Base-by-base conservation (phyloP, 352 stramenopile genomes). In the Discostella stelligera region DNA sequence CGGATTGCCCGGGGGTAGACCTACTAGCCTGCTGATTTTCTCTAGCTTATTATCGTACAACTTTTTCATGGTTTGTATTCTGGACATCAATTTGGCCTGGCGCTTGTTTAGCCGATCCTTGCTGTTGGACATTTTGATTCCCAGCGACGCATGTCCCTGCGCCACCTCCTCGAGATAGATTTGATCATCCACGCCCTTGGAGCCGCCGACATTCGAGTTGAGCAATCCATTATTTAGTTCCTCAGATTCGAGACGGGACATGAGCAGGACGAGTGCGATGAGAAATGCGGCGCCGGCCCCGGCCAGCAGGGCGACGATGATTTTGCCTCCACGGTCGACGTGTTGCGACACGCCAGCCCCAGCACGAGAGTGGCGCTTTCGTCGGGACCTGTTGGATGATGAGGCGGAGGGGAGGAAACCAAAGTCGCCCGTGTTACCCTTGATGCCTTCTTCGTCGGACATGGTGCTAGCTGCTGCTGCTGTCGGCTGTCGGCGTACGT, bases 211-310 rank as follows among this genome's bases (percentile, higher is more conserved):
- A 50, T 74, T 70, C n/a, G 48, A 44, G 32, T 76, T 81, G 11
- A 77, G 37, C 6, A 77, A 27, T 37, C 48, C 62, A 20, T 66
- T 59, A 14, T 20, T 27, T n/a, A 62, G 20, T 46, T 68, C 66
- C 23, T 77, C 59, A 2, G 62, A 32, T 50, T 82, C 74, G 18
- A 82, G 67, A 50, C 67, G 66, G 14, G 53, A 71, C 54, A 75
- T 75, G 32, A 82, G 61, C 20, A 82, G 20, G 0, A 73, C 20
- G 0, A 82, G 60, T 10, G 74, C 67, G 2, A 82, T 37, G 23
- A 82, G 67, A 49, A 82, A 82, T 20, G 74, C 74, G 16, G 46
- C 74, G 16, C 74, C 74, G 11, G 74, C 74, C 39, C 74, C 74
- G 62, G 66, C 62, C 53, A 82, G 39, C 4, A 82, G 67, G 44